These are phyloP conservation scores for Termitomyces sp. DNA, from an alignment of 768 basidiomycete species.

Conservation along the genomic window DNA sequence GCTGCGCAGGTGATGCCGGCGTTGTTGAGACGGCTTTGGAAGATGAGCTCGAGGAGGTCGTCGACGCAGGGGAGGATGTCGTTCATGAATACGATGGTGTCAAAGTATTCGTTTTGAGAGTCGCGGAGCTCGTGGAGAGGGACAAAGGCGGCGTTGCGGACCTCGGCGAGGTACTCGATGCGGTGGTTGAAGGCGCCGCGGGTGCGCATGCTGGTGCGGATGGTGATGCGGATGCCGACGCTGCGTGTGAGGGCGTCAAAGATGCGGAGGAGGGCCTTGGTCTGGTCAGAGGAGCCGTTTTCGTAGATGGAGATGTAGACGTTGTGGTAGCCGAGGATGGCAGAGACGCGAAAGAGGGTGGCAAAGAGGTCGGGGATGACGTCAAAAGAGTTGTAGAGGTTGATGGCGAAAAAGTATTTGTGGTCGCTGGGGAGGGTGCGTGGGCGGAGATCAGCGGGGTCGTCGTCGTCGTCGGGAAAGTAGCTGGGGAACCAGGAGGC, in stretches of 20 bases:
- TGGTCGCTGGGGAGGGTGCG: conserved; percentile 56
- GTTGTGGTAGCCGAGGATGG: conserved; percentile 94
- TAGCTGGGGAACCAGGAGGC: conserved; percentile 60
- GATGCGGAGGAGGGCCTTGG: conserved; percentile 91
- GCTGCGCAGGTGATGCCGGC: conserved; percentile 98
- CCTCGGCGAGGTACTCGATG: conserved; percentile 99
- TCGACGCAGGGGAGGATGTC: conserved; percentile 98
- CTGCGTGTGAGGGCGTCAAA: conserved; percentile 90
- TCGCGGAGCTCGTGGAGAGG: conserved; percentile 94
- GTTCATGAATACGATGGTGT: conserved; percentile 99
- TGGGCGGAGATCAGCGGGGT: conserved; percentile 33
- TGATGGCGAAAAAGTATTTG: conserved; percentile 99
- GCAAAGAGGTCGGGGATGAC: conserved; percentile 96
- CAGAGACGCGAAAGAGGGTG: conserved; percentile 89
- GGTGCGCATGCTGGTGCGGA: conserved; percentile 89
- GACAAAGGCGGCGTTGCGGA: conserved; percentile 96
- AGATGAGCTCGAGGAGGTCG: conserved; percentile 96
- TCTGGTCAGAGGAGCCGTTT: conserved; percentile 98
- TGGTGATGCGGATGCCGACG: conserved; percentile 90
- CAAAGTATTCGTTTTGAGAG: conserved; percentile 89
- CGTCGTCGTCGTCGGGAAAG: conserved; percentile 39
- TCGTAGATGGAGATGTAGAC: conserved; percentile 99
- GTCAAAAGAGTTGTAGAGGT: conserved; percentile 99
- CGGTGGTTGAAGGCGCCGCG: conserved; percentile 98
- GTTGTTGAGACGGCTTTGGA: conserved; percentile 89